Evolutionary conservation across 805 yeast genomes (phyloP), one percentile per base, ranked within the genome.

Genomic region (Candida taoyuanica): DNA sequence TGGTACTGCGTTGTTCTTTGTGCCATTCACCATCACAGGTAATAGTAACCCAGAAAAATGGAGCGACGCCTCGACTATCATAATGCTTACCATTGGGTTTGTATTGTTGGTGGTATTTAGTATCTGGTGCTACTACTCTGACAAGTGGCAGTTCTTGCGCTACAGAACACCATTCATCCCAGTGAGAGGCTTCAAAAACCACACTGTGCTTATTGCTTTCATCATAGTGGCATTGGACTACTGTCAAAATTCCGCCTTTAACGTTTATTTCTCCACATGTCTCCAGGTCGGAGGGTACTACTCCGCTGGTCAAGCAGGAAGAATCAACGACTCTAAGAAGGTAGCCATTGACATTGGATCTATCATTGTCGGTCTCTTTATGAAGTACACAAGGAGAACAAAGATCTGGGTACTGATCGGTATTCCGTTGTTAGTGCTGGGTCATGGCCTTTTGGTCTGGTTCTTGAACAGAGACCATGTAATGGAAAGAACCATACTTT

Each of bases 251-350:
- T 49, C 59, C 1, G 43, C 56, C 3, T 55, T 51, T 31, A 21
- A 48, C 5, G 49, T 51, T 5, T 55, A 55, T 36, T 46, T 54
- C 43, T 43, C 49, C 34, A 54, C 61, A 4, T 33, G 34, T 16
- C 40, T 55, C 27, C 61, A 58, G 48, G 62, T 55, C 42, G 55
- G 60, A 34, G 55, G 56, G 31, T 52, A 54, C 33, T 46, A 34
- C 38, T 34, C 50, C 18, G 55, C 49, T 26, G 61, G 61, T 12
- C 47, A 51, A 32, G 58, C 60, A n/a, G 38, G 46, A 13, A 54
- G 62, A 48, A 47, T 59, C 35, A 55, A 57, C 47, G 42, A 49
- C 21, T 43, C 64, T 24, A 57, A 56, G 42, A 58, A 55, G 39
- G 52, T 43, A 23, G 41, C 53, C 17, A 23, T 53, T 17, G 54